Evolutionary conservation across 768 basidiomycete genomes (phyloP).

Genomic region (Lactarius trivialis): DNA sequence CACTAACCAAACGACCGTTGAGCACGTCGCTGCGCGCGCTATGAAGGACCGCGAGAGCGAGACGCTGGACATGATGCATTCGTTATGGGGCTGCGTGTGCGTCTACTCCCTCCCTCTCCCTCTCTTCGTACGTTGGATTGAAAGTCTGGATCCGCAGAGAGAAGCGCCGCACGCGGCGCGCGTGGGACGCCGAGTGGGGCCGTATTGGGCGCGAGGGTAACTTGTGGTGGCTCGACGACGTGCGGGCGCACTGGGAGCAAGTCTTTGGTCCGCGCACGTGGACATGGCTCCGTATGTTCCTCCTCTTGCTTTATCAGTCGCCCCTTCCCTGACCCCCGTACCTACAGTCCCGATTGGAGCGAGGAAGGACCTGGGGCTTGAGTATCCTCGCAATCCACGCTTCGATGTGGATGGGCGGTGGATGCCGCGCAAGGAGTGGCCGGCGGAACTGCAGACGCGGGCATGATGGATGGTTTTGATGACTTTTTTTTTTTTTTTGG

Average conservation of each 20-base stretch:
- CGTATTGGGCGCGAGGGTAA: slow-evolving; percentile 66
- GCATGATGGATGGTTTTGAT: slow-evolving; percentile 27
- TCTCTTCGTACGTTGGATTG: background rate
- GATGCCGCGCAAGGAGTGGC: slow-evolving; percentile 66
- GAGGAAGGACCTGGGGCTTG: slow-evolving; percentile 50
- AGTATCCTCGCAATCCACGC: slow-evolving; percentile 63
- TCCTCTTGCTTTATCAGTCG: background rate
- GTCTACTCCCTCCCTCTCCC: slow-evolving; percentile 24
- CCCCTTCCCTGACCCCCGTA: background rate
- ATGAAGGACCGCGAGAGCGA: slow-evolving; percentile 61
- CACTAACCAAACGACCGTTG: slow-evolving; percentile 71
- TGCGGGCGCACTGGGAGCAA: slow-evolving; percentile 60
- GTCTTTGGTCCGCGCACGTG: slow-evolving; percentile 68
- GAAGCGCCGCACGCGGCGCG: slow-evolving; percentile 37
- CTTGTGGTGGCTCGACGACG: slow-evolving; percentile 76
- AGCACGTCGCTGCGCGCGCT: slow-evolving; percentile 51
- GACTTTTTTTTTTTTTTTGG: too few species aligned
- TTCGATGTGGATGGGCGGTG: slow-evolving; percentile 65
- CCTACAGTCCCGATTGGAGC: slow-evolving; percentile 44
- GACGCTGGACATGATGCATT: slow-evolving; percentile 43
- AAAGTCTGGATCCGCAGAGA: slow-evolving; percentile 34
- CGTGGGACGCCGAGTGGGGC: slow-evolving; percentile 84
- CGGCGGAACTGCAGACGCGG: slow-evolving; percentile 41
- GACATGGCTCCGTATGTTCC: slow-evolving; percentile 75
- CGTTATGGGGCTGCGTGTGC: slow-evolving; percentile 51